phyloP scores from a whole-genome alignment of 1,284 basidiomycete species.

The Sporisorium sorghi region DNA sequence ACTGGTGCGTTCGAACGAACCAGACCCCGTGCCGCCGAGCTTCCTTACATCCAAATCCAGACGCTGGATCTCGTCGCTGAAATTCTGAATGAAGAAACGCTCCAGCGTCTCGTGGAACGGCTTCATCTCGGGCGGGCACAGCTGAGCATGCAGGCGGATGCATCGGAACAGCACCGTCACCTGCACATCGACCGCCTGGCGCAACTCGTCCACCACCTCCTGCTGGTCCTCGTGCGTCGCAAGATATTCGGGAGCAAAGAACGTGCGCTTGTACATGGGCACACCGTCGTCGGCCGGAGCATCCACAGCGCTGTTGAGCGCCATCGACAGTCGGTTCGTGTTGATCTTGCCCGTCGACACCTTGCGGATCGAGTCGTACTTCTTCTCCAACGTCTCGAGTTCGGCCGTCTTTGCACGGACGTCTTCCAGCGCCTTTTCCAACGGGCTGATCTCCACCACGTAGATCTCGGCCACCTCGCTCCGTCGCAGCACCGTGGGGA shows the following conservation, averaged over 20 bases:
- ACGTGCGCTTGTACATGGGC: conserved; percentile 72
- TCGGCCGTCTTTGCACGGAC: conserved; percentile 83
- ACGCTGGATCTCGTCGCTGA: conserved; percentile 80
- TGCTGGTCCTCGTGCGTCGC: conserved; percentile 78
- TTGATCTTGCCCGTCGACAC: conserved; percentile 74
- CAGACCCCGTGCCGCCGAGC: conserved; percentile 21
- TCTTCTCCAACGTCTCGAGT: conserved; percentile 77
- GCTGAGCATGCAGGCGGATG: conserved; percentile 81
- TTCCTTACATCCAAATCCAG: conserved; percentile 52
- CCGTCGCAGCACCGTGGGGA: conserved; percentile 90
- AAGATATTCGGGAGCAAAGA: conserved; percentile 80
- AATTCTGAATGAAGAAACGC: conserved; percentile 87
- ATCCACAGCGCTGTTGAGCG: conserved; percentile 87
- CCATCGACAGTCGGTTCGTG: conserved; percentile 87
- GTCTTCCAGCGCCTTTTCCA: conserved; percentile 84
- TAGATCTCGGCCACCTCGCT: conserved; percentile 86
- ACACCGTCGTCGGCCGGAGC: conserved; percentile 82
- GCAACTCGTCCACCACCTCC: conserved; percentile 79
- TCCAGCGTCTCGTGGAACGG: conserved; percentile 91
- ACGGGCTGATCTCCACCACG: conserved; percentile 83
- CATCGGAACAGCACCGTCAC: conserved; percentile 84
- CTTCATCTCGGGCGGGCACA: conserved; percentile 87
- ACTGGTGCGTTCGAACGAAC: conserved; percentile 18
- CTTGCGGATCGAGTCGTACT: conserved; percentile 82
- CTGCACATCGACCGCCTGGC: conserved; percentile 78